Evolutionary conservation across 2,329 filamentous ascomycete species (phyloP), one percentile per base, ranked within the genome.

Genomic region (Blastomyces gilchristii): DNA sequence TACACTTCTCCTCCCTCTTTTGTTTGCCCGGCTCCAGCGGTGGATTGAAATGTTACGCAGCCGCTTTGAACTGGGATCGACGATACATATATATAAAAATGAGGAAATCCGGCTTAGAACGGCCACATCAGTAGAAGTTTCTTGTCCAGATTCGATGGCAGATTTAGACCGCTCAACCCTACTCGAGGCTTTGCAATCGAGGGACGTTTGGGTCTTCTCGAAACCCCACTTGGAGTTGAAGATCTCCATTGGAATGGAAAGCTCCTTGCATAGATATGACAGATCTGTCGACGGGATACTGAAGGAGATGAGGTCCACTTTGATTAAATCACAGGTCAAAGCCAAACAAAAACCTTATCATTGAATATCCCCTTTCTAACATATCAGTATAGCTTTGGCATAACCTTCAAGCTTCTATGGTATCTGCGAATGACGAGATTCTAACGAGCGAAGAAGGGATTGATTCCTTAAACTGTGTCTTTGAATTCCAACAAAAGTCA

Each of bases 191-290:
- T 47, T 67, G 28, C 16, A 61, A 54, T 61, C 62, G 49, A 28
- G 56, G 60, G 57, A 63, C 16, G 31, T 69, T 37, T 77, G 74
- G 74, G 65, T 73, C 8, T 67, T 63, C 41, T 69, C 72, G 62
- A 66, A 67, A 12, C 69, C 70, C 7, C 68, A 71, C 37, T 56
- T 75, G 8, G 65, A 65, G 49, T 61, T 76, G 8, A 65, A 68
- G n/a, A 58, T 76, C 8, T 63, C 63, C 9, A 56, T 76, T 39
- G 47, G 14, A 22, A 63, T 67, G 31, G 61, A 62, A 25, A 47
- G 62, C 12, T 43, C 45, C 16, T 25, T 65, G 16, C 31, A 63
- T 11, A 7, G 49, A 12, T n/a, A 53, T 18, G 41, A 49, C 6
- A 56, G 64, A 37, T 31, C 43, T 16, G 67, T 71, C 9, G 34